Base-by-base conservation (phyloP, 345 rosid genomes). In the Brassica incana region DNA sequence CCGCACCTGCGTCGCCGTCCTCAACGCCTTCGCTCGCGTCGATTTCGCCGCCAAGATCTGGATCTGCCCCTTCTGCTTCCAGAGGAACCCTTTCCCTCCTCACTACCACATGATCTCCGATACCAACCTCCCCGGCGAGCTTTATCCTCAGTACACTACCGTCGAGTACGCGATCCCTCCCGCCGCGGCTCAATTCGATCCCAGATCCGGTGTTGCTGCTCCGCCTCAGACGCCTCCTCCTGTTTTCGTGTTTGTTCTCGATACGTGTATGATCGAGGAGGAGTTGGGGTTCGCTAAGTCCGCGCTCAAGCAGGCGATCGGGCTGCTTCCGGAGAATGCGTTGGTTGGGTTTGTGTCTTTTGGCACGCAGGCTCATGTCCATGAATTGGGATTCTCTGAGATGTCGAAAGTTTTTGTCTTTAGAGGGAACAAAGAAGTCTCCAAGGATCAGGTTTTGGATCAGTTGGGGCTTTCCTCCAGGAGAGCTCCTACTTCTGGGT, bases 261-360 rank as follows among this genome's bases (percentile, higher is more conserved):
- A 96, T 36, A 93, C 94, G 3, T 93, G 98, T 78, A 88, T 93
- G 97, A 93, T 96, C 74, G 98, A 96, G 88, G 99, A 96, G 85
- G 98, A 96, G 50, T 77, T 93, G 65, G 95, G 82, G 6, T 92
- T 78, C 48, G 97, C 88, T 7, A 92, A 85, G 80, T 91, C 92
- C 0, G 97, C 90, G 10, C 72, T 93, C 69, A 92, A 90, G 85
- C 98, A 89, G 74, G 99, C 99, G 7, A 83, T 96, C 50, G 98
- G 97, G n/a, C 79, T 96, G 89, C 77, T 93, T 77, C 98, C 99
- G 0, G 99, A 93, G 2, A 91, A 96, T 61, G 98, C 99, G 2
- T 90, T 96, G 66, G 99, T 96, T 7, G 99, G 99, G 5, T 91
- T 96, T n/a, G 97, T 96, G 9, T 84, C 98, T 1, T 96, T 87